Evolutionary conservation across 495 filamentous ascomycete genomes (phyloP).

Genomic region (Neurospora sp.): DNA sequence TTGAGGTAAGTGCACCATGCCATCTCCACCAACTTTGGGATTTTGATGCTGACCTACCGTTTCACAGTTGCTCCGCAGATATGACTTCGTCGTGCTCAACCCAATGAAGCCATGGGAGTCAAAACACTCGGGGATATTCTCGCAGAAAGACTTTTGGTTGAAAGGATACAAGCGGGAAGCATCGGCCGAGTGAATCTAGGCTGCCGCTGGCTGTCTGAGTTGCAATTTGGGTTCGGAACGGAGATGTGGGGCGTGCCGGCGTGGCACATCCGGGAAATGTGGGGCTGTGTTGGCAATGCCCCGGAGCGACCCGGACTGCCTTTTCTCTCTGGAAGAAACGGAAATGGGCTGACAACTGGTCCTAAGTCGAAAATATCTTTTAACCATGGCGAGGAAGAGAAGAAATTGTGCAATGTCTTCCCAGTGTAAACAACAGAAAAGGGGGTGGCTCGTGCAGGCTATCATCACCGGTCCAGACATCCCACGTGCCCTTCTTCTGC

Average conservation of each 20-base stretch:
- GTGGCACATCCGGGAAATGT: neutral
- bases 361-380: too few species aligned
- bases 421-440: neutral
- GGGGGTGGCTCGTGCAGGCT: neutral
- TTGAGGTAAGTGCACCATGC: slow-evolving; percentile 40
- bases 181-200: too few species aligned
- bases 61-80: slow-evolving; percentile 35
- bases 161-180: slow-evolving; percentile 1
- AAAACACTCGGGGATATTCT: slow-evolving; percentile 2
- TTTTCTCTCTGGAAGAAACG: too few species aligned
- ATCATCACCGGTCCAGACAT: neutral
- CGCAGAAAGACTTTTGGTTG: slow-evolving; percentile 3
- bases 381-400: too few species aligned
- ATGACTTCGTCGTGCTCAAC: slow-evolving; percentile 36
- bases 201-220: too few species aligned
- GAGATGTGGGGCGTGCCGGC: neutral
- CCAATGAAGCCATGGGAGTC: slow-evolving; percentile 17
- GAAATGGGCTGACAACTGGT: too few species aligned
- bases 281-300: neutral
- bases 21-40: neutral
- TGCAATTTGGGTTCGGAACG: neutral
- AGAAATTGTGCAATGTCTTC: too few species aligned
- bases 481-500: neutral
- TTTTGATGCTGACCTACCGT: neutral
- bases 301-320: neutral